Percentiles rank a stretch among this genome's conserved stretches.
Conservation (phyloP, 2,329 filamentous ascomycete species). For the Chaetomium globosum region DNA sequence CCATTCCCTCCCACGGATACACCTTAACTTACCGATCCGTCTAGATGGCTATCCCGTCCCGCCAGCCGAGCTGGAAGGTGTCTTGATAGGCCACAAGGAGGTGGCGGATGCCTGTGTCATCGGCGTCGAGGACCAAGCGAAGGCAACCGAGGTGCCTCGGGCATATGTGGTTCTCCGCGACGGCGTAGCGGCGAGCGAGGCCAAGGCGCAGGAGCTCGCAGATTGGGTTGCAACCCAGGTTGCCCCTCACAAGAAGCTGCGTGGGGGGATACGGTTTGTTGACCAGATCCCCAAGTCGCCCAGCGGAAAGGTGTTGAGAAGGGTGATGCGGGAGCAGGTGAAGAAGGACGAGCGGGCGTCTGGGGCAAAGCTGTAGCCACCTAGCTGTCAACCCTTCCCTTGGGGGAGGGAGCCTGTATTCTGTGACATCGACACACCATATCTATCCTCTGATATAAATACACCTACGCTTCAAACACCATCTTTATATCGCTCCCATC, state of each 20-base stretch:
- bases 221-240: slow-evolving; percentile 46
- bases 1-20: not conserved
- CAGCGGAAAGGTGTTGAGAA: slow-evolving; percentile 53
- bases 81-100: slow-evolving; percentile 49
- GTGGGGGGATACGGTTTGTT: slow-evolving; percentile 70
- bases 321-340: slow-evolving; percentile 47
- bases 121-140: slow-evolving; percentile 60
- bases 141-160: slow-evolving; percentile 69
- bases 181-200: slow-evolving; percentile 43
- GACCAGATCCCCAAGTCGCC: slow-evolving; percentile 72
- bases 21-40: not conserved
- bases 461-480: not conserved
- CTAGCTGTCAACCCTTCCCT: not conserved
- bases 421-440: not conserved
- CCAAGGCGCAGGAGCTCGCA: slow-evolving; percentile 46
- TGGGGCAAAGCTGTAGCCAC: slow-evolving; percentile 45
- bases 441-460: slow-evolving; percentile 9
- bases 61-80: slow-evolving; percentile 64
- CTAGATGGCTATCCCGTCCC: slow-evolving; percentile 71
- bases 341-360: slow-evolving; percentile 45
- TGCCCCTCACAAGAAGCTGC: slow-evolving; percentile 64
- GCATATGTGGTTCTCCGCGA: slow-evolving; percentile 61
- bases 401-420: not conserved
- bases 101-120: slow-evolving; percentile 64
- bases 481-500: not conserved